phyloP scores from a whole-genome alignment of 2,329 filamentous ascomycete species.

The Xylaria hypoxylon region DNA sequence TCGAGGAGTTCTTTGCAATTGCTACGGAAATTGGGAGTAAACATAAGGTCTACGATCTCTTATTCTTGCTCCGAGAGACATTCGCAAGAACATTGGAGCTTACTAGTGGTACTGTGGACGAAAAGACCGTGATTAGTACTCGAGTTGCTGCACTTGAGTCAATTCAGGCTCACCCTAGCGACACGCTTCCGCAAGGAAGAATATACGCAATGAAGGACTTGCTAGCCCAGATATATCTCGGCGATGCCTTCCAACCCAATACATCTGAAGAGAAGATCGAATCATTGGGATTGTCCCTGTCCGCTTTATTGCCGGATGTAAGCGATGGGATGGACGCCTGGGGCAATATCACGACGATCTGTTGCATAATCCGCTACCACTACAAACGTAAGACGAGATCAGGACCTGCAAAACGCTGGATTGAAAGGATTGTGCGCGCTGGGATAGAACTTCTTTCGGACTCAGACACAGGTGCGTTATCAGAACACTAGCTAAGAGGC shows the following conservation, averaged over 20 bases:
- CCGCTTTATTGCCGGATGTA: slow-evolving; percentile 43
- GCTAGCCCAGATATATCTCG: slow-evolving; percentile 46
- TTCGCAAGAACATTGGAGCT: slow-evolving; percentile 45
- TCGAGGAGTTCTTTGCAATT: slow-evolving; percentile 45
- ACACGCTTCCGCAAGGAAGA: slow-evolving; percentile 40
- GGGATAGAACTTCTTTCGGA: slow-evolving; percentile 49
- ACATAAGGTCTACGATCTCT: slow-evolving; percentile 44
- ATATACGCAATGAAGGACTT: slow-evolving; percentile 43
- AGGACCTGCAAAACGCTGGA: slow-evolving; percentile 39
- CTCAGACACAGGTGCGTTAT: slow-evolving; percentile 41
- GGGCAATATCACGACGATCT: slow-evolving; percentile 41
- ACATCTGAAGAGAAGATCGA: slow-evolving; percentile 40
- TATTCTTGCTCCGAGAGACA: slow-evolving; percentile 46
- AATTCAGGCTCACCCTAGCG: slow-evolving; percentile 43
- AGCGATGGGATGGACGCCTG: slow-evolving; percentile 39
- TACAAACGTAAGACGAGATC: slow-evolving; percentile 42
- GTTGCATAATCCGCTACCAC: slow-evolving; percentile 48
- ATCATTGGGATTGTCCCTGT: slow-evolving; percentile 40
- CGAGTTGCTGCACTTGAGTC: slow-evolving; percentile 45
- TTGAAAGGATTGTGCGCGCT: slow-evolving; percentile 41
- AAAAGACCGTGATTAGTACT: slow-evolving; percentile 42
- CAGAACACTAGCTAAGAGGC: neutral
- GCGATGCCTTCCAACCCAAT: slow-evolving; percentile 42
- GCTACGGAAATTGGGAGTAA: slow-evolving; percentile 44
- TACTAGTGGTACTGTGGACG: slow-evolving; percentile 34